Evolutionary conservation across 2,329 filamentous ascomycete genomes (phyloP), one percentile per base, ranked within the genome.

Genomic region (Curvularia verruculosa): DNA sequence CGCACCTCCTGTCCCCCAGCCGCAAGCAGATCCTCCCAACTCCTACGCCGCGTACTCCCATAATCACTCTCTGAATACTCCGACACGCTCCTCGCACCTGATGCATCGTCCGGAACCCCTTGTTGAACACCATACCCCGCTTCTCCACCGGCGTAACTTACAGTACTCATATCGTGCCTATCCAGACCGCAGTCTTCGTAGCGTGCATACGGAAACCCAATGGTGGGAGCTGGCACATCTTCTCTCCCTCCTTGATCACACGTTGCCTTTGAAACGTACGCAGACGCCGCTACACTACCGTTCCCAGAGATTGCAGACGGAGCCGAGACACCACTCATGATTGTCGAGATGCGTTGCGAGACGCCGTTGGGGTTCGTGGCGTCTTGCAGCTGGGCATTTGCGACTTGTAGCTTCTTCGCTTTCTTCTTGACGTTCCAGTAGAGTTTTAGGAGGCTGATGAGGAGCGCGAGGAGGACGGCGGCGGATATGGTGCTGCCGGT

Each of bases 401-500:
- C 53, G 2, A 43, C 47, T 6, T 29, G 59, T 21, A 60, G 55
- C 7, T 28, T 5, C 4, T 52, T 53, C 0, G 57, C 56, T 26
- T 58, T 60, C 44, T 54, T 56, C 24, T 41, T 53, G 1, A 56
- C 52, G 18, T 49, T 40, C 46, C 45, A 58, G 48, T 56, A 58
- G 10, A 52, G 50, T 10, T 48, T 59, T 10, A 49, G 41, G 1
- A 58, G 31, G 1, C 34, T 50, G 28, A 44, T 23, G 7, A 63
- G 23, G 3, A 64, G 8, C 2, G 12, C 2, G 0, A 63, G 18
- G 3, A 55, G 13, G 18, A 49, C 19, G 1, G 56, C 12, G 1
- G 40, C 53, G 1, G 46, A 49, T 29, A 58, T n/a, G 1, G 36
- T 36, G 2, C 49, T 56, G 2, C 47, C 48, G 7, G 28, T 29